Evolutionary conservation across 805 yeast genomes (phyloP), one percentile per base, ranked within the genome.

Genomic region (Lipomyces chichibuensis): DNA sequence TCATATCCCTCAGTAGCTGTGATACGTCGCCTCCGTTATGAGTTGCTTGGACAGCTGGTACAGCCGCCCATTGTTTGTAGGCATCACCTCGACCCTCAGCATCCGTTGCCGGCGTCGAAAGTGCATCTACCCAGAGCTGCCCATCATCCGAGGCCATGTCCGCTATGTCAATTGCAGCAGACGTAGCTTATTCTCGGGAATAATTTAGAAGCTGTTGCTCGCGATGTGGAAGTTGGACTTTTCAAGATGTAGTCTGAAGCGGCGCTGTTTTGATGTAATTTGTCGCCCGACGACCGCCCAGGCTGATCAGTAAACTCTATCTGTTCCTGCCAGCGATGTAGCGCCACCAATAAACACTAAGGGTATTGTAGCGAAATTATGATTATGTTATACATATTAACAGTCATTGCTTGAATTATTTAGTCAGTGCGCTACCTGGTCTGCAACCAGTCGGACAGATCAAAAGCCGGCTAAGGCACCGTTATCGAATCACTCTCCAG

Each of bases 61-160:
- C 33, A 14, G 7, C 9, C 29, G 5, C 35, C 27, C 32, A 8
- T 20, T 23, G 55, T 20, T 52, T 52, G 27, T 4, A 11, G 8
- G 29, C n/a, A 35, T 43, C 25, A 11, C 13, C 62, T 43, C 1
- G 46, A n/a, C 2, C n/a, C 23, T 25, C 27, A 17, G 3, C 17
- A 13, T 13, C 27, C 17, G 59, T 7, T 11, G 11, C 29, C 8
- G 37, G 60, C 29, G 55, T 27, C 23, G 63, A 53, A 8, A 49
- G 58, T 23, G 63, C 63, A 60, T 53, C 60, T 14, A 49, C 63
- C 63, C 63, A 60, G 13, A 39, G 51, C 53, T 60, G 63, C 32
- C 55, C 63, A 35, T 60, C 63, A 53, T 60, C 62, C 5, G 55
- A 52, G 33, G 55, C 55, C 55, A 52, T 52, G 17, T 14, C 55